Conservation (phyloP, 163 green algal genomes). For the Prototheca cutis region DNA sequence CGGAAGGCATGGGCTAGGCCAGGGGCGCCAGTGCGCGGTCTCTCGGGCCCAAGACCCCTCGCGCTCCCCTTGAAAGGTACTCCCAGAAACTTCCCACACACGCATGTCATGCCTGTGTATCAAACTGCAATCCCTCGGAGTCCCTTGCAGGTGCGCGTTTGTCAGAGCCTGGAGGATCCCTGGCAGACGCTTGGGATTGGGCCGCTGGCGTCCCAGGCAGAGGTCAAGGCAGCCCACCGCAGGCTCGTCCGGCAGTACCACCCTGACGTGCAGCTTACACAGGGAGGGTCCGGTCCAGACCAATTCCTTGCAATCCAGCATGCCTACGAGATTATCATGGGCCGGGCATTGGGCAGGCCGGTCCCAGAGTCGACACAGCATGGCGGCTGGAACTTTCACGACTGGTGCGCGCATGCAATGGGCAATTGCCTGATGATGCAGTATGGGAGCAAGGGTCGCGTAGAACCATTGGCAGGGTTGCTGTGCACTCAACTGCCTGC, state of each 20-base stretch:
- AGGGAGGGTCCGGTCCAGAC: neutral
- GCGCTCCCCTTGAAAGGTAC: too few relatives aligned
- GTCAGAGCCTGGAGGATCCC: conserved; percentile 16
- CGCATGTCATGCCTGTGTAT: too few relatives aligned
- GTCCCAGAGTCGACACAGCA: neutral
- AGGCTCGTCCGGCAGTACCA: conserved; percentile 24
- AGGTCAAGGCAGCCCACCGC: conserved; percentile 30
- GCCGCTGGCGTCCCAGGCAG: conserved; percentile 11
- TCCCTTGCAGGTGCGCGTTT: too few relatives aligned
- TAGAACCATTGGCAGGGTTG: too few relatives aligned
- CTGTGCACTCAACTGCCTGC: too few relatives aligned
- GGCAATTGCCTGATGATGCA: neutral
- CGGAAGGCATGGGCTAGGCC: too few relatives aligned
- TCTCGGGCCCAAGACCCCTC: too few relatives aligned
- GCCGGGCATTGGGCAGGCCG: conserved; percentile 12
- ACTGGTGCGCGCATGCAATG: conserved; percentile 11
- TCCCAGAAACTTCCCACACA: too few relatives aligned
- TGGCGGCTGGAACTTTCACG: conserved; percentile 25
- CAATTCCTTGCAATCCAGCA: conserved; percentile 30
- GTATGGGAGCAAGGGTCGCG: too few relatives aligned
- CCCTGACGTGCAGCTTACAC: conserved; percentile 13
- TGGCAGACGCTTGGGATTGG: conserved; percentile 17
- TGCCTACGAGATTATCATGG: conserved; percentile 31
- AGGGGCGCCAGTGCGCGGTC: too few relatives aligned
- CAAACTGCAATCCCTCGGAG: too few relatives aligned